phyloP scores from a whole-genome alignment of 2,329 filamentous ascomycete species.

The Westerdykella ornata region DNA sequence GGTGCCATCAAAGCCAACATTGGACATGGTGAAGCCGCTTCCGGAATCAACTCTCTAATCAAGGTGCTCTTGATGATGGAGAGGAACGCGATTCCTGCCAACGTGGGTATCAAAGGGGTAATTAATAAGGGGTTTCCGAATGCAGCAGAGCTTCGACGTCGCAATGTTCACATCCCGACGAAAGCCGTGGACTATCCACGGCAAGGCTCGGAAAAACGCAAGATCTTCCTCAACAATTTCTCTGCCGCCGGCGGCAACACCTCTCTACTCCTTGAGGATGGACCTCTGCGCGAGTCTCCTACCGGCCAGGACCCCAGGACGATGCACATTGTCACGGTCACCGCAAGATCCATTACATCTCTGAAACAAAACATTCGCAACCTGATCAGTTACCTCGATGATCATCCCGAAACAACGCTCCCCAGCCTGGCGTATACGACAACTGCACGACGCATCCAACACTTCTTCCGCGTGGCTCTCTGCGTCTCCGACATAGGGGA shows the following conservation, averaged over 20 bases:
- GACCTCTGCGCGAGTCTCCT: conserved; percentile 39
- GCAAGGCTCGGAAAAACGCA: conserved; percentile 44
- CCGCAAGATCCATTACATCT: conserved; percentile 47
- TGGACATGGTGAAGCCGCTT: conserved; percentile 50
- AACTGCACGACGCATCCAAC: conserved; percentile 49
- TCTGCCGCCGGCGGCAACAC: conserved; percentile 51
- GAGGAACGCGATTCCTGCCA: conserved; percentile 49
- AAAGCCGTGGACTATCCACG: conserved; percentile 43
- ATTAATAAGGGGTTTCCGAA: conserved; percentile 50
- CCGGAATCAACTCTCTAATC: conserved; percentile 49
- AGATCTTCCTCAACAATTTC: conserved; percentile 50
- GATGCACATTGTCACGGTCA: conserved; percentile 45
- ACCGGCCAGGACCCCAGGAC: conserved; percentile 41
- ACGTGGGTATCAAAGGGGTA: conserved; percentile 50
- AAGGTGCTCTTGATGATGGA: conserved; percentile 51
- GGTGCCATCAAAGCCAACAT: conserved; percentile 52
- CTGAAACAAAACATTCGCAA: conserved; percentile 48
- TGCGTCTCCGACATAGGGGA: conserved; percentile 43
- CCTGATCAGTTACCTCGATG: conserved; percentile 42
- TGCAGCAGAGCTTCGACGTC: conserved; percentile 44
- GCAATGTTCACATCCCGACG: conserved; percentile 48
- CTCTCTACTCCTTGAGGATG: conserved; percentile 48
- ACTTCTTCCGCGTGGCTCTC: conserved; percentile 48
- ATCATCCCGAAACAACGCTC: conserved; percentile 42
- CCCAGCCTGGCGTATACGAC: conserved; percentile 47